phyloP scores from a whole-genome alignment of 1,284 basidiomycete species.

The Lignosus rhinocerotis region DNA sequence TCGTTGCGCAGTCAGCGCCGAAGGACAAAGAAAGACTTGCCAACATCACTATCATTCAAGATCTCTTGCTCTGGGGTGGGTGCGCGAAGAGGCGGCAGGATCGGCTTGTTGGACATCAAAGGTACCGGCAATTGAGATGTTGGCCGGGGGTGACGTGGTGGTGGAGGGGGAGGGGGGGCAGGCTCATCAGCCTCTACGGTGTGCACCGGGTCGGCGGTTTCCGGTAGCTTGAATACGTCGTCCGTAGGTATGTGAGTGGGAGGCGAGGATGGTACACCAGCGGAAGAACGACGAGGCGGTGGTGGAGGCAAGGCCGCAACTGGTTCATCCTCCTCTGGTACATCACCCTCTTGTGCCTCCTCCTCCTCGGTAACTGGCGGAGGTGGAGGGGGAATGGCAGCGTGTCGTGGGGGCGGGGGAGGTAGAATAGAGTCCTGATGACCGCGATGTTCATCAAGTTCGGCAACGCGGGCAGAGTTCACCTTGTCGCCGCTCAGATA shows the following conservation, averaged over 20 bases:
- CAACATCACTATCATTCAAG: slow-evolving; percentile 61
- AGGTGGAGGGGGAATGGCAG: slow-evolving; percentile 5
- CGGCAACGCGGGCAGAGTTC: background rate
- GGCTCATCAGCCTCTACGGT: slow-evolving; percentile 3
- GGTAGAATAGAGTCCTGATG: slow-evolving; percentile 10
- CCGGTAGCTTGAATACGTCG: slow-evolving; percentile 5
- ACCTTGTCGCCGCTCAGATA: background rate
- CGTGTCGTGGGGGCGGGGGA: slow-evolving; percentile 20
- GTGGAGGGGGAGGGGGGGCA: slow-evolving; percentile 11
- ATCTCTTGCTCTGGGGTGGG: slow-evolving; percentile 40
- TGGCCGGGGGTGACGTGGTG: slow-evolving; percentile 7
- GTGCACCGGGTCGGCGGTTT: background rate
- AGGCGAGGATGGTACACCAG: slow-evolving; percentile 4
- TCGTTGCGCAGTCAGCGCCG: background rate
- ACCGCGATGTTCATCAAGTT: background rate
- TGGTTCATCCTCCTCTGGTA: background rate
- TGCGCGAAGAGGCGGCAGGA: background rate
- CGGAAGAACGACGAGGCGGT: slow-evolving; percentile 5
- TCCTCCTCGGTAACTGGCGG: background rate
- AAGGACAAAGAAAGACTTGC: slow-evolving; percentile 37
- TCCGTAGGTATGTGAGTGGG: slow-evolving; percentile 1
- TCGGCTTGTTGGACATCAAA: background rate
- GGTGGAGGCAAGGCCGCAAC: background rate
- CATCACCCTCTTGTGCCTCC: background rate
- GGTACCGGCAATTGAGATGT: background rate